phyloP scores from a whole-genome alignment of 257 asterid species.

The Handroanthus guayacan region DNA sequence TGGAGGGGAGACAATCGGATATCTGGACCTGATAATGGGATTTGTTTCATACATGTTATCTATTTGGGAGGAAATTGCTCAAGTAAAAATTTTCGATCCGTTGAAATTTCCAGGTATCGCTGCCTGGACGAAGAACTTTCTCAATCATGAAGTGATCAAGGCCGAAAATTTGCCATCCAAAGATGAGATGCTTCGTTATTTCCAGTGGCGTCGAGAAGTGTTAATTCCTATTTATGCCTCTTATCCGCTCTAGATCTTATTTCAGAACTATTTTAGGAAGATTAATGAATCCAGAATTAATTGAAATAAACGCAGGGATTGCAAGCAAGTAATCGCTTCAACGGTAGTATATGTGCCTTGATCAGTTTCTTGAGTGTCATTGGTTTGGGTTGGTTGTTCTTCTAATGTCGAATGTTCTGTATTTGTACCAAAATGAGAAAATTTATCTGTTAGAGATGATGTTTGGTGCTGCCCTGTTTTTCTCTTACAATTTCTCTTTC shows the following conservation, averaged over 20 bases:
- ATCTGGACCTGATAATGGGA: slow-evolving; percentile 48
- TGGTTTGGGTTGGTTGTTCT: too few species aligned
- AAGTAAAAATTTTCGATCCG: slow-evolving; percentile 41
- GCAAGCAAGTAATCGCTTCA: not conserved
- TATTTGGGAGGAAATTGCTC: slow-evolving; percentile 45
- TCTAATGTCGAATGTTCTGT: too few species aligned
- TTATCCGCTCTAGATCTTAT: not conserved
- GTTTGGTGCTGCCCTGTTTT: too few species aligned
- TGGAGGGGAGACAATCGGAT: slow-evolving; percentile 55
- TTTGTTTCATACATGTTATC: slow-evolving; percentile 43
- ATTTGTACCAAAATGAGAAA: too few species aligned
- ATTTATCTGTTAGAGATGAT: too few species aligned
- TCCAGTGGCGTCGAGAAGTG: slow-evolving; percentile 27
- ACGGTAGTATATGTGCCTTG: not conserved
- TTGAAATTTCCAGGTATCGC: slow-evolving; percentile 29
- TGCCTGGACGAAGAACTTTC: slow-evolving; percentile 34
- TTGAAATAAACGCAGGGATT: not conserved
- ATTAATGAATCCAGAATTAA: not conserved
- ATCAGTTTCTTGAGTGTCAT: too few species aligned
- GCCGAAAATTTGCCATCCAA: slow-evolving; percentile 38
- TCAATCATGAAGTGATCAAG: slow-evolving; percentile 32
- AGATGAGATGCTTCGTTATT: slow-evolving; percentile 30
- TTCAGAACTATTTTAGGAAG: not conserved
- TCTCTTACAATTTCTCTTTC: too few species aligned
- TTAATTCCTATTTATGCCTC: slow-evolving; percentile 1